Base-by-base conservation (phyloP, 139 green algal species). In the Trebouxia sp. region DNA sequence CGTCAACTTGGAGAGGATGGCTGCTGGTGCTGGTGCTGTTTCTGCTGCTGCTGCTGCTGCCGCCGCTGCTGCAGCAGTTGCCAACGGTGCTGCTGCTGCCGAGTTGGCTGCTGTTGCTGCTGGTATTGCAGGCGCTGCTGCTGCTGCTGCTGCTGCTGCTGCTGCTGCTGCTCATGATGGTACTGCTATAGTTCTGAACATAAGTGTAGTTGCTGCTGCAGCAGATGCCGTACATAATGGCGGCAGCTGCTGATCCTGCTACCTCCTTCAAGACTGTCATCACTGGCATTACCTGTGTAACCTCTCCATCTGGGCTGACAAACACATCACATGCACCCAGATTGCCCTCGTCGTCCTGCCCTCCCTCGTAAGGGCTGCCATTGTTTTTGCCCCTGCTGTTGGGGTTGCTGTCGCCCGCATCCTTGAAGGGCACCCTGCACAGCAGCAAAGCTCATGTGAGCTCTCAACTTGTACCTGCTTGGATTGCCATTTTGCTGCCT, bases 301-400 rank as follows among this genome's bases (percentile, higher is more conserved):
- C 72, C 41, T 79, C 41, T 14, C 72, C 72, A 58, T 58, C 45
- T 6, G 72, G 45, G 24, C 17, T 45, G 6, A 79, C 43, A 62
- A 79, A 79, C 5, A 79, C 72, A 56, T 79, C 72, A 51, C 72
- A 79, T 20, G 58, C 58, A 39, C 58, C 58, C 24, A 69, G 30
- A 39, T 69, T 69, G 58, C 58, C 58, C 30, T 69, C 58, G 5
- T 69, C 58, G 41, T 69, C 58, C 30, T 41, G 39, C 7, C 58
- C 58, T 24, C 58, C 58, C 15, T 69, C 58, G 20, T 69, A 69
- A 24, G 58, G 24, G 28, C 58, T 69, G 6, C 58, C 58, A 39
- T 69, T 69, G 28, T 69, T 69, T 15, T 69, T 69, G 58, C 58
- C 58, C 58, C 20, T 69, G 58, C 58, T 69, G 58, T 30, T 30